Evolutionary conservation across 305 asterid genomes (phyloP).

Genomic region (Solanum hybrid): DNA sequence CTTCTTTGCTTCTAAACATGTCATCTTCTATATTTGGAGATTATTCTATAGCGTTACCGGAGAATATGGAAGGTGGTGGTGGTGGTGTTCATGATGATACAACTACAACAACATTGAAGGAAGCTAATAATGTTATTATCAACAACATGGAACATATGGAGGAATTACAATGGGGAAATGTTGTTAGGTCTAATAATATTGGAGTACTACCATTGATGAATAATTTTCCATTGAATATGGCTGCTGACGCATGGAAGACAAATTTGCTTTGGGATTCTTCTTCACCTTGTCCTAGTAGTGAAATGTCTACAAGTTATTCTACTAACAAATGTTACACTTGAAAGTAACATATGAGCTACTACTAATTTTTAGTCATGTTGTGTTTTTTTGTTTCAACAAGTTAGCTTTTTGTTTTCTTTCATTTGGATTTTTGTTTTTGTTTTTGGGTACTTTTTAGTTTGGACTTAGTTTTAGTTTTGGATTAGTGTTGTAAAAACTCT

Average conservation of each 20-base stretch:
- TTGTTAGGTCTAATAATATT: slow-evolving; percentile 16
- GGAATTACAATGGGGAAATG: slow-evolving; percentile 15
- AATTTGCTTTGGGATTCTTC: slow-evolving; percentile 67
- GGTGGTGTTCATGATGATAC: not conserved
- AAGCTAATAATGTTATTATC: slow-evolving; percentile 6
- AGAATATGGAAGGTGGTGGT: slow-evolving; percentile 9
- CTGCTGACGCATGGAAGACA: slow-evolving; percentile 41
- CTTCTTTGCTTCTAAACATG: slow-evolving; percentile 54
- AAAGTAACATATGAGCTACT: not conserved
- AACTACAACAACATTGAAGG: slow-evolving; percentile 2
- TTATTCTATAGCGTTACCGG: slow-evolving; percentile 6
- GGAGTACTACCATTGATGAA: slow-evolving; percentile 17
- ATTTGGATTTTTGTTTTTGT: not conserved
- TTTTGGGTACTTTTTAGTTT: not conserved
- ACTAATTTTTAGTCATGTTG: not conserved
- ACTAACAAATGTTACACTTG: slow-evolving; percentile 47
- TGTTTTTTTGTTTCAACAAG: not conserved
- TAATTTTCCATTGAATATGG: slow-evolving; percentile 30
- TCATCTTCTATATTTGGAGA: slow-evolving; percentile 46
- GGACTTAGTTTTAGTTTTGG: not conserved
- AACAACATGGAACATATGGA: slow-evolving; percentile 15
- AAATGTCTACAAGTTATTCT: slow-evolving; percentile 52
- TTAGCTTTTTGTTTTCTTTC: not conserved
- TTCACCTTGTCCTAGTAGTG: slow-evolving; percentile 65
- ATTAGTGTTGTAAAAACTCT: slow-evolving; percentile 3